Percentiles rank a stretch among this genome's conserved stretches.
Evolutionary conservation across 2,329 filamentous ascomycete genomes (phyloP).

Genomic region (Geosmithia flava): DNA sequence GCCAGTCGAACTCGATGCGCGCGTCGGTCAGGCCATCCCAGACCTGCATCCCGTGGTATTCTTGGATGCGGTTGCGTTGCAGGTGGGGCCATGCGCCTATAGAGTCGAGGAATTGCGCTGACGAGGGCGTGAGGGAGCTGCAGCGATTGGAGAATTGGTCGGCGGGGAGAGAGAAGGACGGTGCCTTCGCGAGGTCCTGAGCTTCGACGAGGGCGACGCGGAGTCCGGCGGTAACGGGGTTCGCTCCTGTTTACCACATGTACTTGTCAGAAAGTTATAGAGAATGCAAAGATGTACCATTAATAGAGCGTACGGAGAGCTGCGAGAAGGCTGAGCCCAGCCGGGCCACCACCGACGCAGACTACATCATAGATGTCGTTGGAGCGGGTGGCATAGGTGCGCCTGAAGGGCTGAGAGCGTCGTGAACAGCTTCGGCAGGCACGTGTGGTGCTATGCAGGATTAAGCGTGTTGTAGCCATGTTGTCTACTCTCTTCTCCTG

Average conservation of each 20-base stretch:
- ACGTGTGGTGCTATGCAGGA: conserved; percentile 15
- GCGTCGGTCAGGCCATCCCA: conserved; percentile 91
- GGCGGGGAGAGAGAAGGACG: conserved; percentile 51
- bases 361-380: conserved; percentile 87
- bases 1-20: conserved; percentile 80
- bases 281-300: not conserved
- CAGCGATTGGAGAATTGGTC: conserved; percentile 83
- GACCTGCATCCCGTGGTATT: conserved; percentile 93
- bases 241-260: conserved; percentile 47
- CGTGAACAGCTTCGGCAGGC: conserved; percentile 36
- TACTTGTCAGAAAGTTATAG: not conserved
- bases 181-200: conserved; percentile 64
- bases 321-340: conserved; percentile 71
- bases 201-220: conserved; percentile 83
- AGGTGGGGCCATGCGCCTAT: conserved; percentile 83
- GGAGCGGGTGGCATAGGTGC: conserved; percentile 27
- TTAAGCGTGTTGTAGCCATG: not conserved
- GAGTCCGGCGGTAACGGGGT: conserved; percentile 61
- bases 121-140: conserved; percentile 84
- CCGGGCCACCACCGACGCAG: conserved; percentile 80
- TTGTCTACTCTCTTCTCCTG: conserved; percentile 1
- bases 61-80: conserved; percentile 60
- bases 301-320: conserved; percentile 47
- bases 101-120: conserved; percentile 66
- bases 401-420: conserved; percentile 19